Percentiles rank a stretch among this genome's conserved stretches.
These are phyloP conservation scores for Blastobotrys parvus DNA, from an alignment of 805 yeast species.

Conservation along the genomic window DNA sequence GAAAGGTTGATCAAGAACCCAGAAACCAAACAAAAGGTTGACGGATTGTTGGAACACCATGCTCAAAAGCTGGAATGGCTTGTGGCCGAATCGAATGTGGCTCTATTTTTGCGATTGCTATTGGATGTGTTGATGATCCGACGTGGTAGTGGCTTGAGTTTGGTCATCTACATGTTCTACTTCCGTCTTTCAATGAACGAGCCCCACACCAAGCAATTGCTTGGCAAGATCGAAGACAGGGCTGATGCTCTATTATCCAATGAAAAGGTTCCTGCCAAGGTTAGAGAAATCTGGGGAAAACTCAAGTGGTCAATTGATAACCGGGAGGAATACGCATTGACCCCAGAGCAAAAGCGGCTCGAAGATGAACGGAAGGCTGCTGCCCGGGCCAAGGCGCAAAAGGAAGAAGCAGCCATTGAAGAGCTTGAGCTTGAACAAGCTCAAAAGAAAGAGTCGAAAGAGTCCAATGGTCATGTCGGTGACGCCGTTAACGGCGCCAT, in stretches of 20 bases:
- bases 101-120: constrained; percentile 29
- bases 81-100: constrained; percentile 11
- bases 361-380: constrained; percentile 4
- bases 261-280: constrained; percentile 41
- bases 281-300: constrained; percentile 41
- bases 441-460: neutral
- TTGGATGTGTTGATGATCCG: constrained; percentile 48
- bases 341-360: constrained; percentile 7
- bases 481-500: too few species aligned
- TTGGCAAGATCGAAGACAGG: constrained; percentile 53
- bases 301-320: constrained; percentile 29
- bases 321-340: constrained; percentile 10
- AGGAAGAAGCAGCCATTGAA: neutral
- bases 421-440: neutral
- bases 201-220: constrained; percentile 54
- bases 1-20: constrained; percentile 8
- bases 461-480: too few species aligned
- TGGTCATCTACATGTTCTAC: constrained; percentile 46
- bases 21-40: constrained; percentile 2
- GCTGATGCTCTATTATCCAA: constrained; percentile 44
- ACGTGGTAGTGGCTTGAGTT: constrained; percentile 50
- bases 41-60: constrained; percentile 4
- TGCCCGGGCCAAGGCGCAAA: constrained; percentile 2
- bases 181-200: constrained; percentile 67
- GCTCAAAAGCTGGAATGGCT: constrained; percentile 7